Conservation (phyloP, 306 rosid species). For the Castanospermum australe region DNA sequence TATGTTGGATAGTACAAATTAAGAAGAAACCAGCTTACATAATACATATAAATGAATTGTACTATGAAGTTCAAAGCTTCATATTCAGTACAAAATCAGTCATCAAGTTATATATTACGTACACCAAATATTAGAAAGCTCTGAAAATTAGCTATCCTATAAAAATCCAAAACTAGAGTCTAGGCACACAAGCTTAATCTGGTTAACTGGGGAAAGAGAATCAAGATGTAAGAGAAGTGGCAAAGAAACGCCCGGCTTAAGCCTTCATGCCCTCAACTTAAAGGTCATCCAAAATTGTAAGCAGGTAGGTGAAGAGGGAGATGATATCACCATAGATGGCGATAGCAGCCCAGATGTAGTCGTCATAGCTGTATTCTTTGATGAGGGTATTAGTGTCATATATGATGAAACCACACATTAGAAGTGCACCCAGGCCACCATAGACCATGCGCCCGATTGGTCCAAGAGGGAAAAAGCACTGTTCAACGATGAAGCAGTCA, state of each 20-base stretch:
- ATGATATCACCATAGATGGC: slow-evolving; percentile 50
- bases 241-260: neutral
- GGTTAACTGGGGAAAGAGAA: neutral
- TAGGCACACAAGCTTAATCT: too few relatives aligned
- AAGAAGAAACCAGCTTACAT: too few relatives aligned
- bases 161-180: too few relatives aligned
- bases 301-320: slow-evolving; percentile 35
- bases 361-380: slow-evolving; percentile 48
- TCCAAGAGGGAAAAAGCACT: slow-evolving; percentile 50
- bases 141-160: too few relatives aligned
- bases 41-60: too few relatives aligned
- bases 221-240: neutral
- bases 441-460: slow-evolving; percentile 35
- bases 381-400: slow-evolving; percentile 46
- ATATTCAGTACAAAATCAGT: too few relatives aligned
- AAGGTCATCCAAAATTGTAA: slow-evolving; percentile 20
- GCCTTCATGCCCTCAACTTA: neutral
- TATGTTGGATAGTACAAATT: too few relatives aligned
- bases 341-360: slow-evolving; percentile 56
- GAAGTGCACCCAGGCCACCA: slow-evolving; percentile 38
- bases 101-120: too few relatives aligned
- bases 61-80: too few relatives aligned
- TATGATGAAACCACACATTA: slow-evolving; percentile 61
- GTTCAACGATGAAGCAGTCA: slow-evolving; percentile 1
- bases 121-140: too few relatives aligned